Percentiles rank a stretch among this genome's conserved stretches.
Evolutionary conservation across 306 rosid species (phyloP).

Genomic region (Mimosa bimucronata): DNA sequence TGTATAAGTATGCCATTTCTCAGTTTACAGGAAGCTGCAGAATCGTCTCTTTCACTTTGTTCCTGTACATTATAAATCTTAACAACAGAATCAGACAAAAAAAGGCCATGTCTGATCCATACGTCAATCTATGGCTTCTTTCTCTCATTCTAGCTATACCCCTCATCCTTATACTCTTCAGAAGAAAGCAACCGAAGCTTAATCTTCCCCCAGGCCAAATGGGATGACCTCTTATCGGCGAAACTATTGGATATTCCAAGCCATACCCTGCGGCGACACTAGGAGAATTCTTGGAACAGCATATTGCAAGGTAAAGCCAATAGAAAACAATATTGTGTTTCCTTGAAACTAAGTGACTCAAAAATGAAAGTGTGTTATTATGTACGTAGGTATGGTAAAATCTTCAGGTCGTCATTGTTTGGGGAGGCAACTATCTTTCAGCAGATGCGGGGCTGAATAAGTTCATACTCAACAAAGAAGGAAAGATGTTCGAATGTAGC

Average conservation of each 20-base stretch:
- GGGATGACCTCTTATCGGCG: conserved; percentile 97
- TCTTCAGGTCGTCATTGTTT: conserved; percentile 82
- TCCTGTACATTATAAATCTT: no score
- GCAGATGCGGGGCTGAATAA: conserved; percentile 90
- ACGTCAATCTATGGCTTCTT: conserved; percentile 52
- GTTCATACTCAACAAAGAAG: conserved; percentile 88
- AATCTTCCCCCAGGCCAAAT: conserved; percentile 91
- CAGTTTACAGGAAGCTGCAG: conserved; percentile 27
- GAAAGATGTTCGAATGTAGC: conserved; percentile 87
- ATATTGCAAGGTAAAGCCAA: conserved; percentile 67
- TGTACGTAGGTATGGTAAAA: conserved; percentile 73
- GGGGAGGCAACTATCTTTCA: conserved; percentile 88
- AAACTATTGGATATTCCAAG: conserved; percentile 72
- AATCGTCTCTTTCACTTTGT: no score
- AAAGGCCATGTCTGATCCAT: conserved; percentile 45
- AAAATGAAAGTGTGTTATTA: background rate
- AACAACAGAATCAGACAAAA: no score
- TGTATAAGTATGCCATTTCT: conserved; percentile 35
- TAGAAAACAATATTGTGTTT: background rate
- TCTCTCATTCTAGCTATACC: conserved; percentile 62
- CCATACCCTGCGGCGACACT: conserved; percentile 80
- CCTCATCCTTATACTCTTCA: conserved; percentile 49
- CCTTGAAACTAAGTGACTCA: background rate
- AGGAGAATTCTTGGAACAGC: conserved; percentile 84
- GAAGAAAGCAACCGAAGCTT: conserved; percentile 49